Percentiles rank a stretch among this genome's conserved stretches.
phyloP scores from a whole-genome alignment of 139 green algal genomes.

The Volvox africanus region DNA sequence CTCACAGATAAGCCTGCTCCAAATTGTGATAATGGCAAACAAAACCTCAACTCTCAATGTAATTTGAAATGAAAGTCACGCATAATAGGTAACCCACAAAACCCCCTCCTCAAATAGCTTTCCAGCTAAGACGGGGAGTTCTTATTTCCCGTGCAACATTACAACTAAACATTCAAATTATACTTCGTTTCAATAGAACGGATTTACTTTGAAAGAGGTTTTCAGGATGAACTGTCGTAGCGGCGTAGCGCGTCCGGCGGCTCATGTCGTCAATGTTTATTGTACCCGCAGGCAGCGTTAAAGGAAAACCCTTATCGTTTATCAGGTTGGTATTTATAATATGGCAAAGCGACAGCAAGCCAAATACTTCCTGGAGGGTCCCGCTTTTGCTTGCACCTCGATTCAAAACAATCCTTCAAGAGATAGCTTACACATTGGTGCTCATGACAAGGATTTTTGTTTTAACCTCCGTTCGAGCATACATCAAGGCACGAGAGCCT shows the following conservation, averaged over 20 bases:
- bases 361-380: background rate
- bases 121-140: too few species aligned
- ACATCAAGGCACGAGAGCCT: background rate
- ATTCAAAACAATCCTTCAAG: background rate
- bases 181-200: background rate
- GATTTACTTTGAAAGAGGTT: background rate
- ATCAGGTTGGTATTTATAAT: too few species aligned
- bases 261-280: background rate
- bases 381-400: background rate
- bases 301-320: too few species aligned
- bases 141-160: background rate
- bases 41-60: background rate
- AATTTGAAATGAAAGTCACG: background rate
- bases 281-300: too few species aligned
- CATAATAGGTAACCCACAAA: too few species aligned
- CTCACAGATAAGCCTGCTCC: background rate
- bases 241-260: slow-evolving; percentile 6
- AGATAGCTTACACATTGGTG: background rate
- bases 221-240: background rate
- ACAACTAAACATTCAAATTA: background rate
- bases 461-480: background rate
- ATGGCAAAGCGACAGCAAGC: background rate
- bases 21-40: background rate
- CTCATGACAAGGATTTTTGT: background rate
- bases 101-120: too few species aligned